phyloP scores from a whole-genome alignment of 2,329 filamentous ascomycete genomes.

The Diaporthe destruens region DNA sequence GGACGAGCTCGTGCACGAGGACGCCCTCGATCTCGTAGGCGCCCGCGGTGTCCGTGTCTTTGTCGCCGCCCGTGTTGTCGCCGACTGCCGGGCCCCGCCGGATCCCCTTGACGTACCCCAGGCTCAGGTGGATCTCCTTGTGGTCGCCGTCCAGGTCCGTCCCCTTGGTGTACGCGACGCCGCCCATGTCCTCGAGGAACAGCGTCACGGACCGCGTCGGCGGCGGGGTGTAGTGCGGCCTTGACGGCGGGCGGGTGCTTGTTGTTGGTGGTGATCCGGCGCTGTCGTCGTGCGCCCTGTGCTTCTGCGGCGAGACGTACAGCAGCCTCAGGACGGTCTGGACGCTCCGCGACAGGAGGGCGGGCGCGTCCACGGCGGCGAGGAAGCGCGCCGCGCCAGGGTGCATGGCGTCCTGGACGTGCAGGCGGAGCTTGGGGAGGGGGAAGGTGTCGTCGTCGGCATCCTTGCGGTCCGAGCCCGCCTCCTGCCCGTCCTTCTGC shows the following conservation, averaged over 20 bases:
- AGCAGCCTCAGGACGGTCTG: conserved; percentile 78
- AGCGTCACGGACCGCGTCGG: conserved; percentile 89
- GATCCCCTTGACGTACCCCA: conserved; percentile 75
- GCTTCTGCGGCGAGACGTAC: conserved; percentile 65
- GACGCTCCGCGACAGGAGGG: conserved; percentile 73
- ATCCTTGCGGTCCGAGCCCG: background rate
- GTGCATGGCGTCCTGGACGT: conserved; percentile 70
- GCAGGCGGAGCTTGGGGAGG: conserved; percentile 69
- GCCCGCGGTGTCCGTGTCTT: conserved; percentile 53
- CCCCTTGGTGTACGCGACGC: conserved; percentile 87
- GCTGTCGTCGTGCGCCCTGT: conserved; percentile 49
- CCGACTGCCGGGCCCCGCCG: too few species aligned
- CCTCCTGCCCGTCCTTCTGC: background rate
- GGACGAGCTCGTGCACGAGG: conserved; percentile 91
- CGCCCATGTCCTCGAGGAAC: conserved; percentile 81
- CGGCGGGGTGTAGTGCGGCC: conserved; percentile 52
- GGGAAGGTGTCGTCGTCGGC: conserved; percentile 49
- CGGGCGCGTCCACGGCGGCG: conserved; percentile 70
- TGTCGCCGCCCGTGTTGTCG: too few species aligned
- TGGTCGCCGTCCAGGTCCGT: conserved; percentile 40
- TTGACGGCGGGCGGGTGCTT: background rate
- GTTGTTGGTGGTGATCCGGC: background rate
- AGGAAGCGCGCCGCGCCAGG: conserved; percentile 77
- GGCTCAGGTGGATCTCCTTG: conserved; percentile 70
- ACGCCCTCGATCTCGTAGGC: conserved; percentile 82